Percentiles rank a stretch among this genome's conserved stretches.
Conservation (phyloP, 2,329 filamentous ascomycete genomes). For the Colletotrichum melonis region DNA sequence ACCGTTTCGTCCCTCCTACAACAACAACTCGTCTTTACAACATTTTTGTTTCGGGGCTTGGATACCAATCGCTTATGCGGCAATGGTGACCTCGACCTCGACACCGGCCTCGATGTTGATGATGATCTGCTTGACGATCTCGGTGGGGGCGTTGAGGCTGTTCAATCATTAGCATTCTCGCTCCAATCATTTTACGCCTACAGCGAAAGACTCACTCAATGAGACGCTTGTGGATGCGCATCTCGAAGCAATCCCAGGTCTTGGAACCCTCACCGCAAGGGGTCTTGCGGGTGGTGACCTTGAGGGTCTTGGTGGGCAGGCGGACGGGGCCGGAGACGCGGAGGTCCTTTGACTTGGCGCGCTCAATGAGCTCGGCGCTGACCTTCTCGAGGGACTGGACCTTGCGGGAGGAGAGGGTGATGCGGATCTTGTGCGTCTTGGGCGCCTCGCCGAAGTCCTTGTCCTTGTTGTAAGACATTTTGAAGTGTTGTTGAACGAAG, state of each 20-base stretch:
- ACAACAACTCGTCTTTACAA: background rate
- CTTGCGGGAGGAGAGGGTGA: conserved; percentile 84
- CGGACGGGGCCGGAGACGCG: conserved; percentile 92
- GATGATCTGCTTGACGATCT: conserved; percentile 97
- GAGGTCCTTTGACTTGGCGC: conserved; percentile 98
- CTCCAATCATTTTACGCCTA: background rate
- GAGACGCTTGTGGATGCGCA: conserved; percentile 99
- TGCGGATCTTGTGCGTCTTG: conserved; percentile 98
- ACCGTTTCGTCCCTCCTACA: conserved; percentile 20
- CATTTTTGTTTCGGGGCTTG: background rate
- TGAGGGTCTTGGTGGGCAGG: conserved; percentile 95
- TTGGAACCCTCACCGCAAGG: conserved; percentile 99
- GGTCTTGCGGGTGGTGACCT: conserved; percentile 98
- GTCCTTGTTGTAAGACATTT: conserved; percentile 97
- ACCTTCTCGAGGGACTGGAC: conserved; percentile 97
- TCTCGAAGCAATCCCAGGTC: conserved; percentile 99
- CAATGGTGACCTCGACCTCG: conserved; percentile 93
- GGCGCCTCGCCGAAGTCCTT: conserved; percentile 93
- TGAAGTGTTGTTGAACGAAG: conserved; percentile 50
- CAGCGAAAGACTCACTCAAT: conserved; percentile 76
- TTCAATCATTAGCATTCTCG: conserved; percentile 27
- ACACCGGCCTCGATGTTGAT: conserved; percentile 96
- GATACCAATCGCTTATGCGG: conserved; percentile 68
- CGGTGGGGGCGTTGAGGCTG: conserved; percentile 93
- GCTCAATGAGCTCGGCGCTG: conserved; percentile 97